Base-by-base conservation (phyloP, 164 flowering plant species). In the Macadamia integrifolia region DNA sequence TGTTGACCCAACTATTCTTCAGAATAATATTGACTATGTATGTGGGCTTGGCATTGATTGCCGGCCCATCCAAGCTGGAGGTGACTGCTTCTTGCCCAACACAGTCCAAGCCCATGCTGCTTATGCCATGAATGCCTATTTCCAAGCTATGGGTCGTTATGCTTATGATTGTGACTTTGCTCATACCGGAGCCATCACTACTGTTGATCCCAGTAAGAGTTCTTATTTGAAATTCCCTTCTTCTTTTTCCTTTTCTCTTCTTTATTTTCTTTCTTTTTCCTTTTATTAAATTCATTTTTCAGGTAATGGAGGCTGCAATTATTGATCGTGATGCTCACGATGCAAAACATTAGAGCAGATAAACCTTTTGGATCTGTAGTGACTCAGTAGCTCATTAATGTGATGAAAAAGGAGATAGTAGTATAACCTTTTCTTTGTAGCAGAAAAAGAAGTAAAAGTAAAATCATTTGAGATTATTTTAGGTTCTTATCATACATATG, bases 71-170 rank as follows among this genome's bases (percentile, higher is more conserved):
- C 78, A 82, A 70, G 75, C 65, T 18, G 81, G 76, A 12, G 87
- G 90, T 3, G 52, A 76, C 2, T 87, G 93, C 74, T 88, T 85
- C 67, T 10, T 62, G 0, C 93, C 89, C 0, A 72, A 88, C 68
- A 81, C 85, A 0, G 80, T 84, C 28, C 77, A 72, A 35, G 86
- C 85, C n/a, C 90, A 86, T 69, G 88, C 93, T 4, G 86, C 90
- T 2, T 87, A 76, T 68, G 88, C 89, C 73, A 88, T 90, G 91
- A 87, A 90, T 66, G 75, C 63, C 1, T 90, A 84, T 72, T 90
- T 78, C 63, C 90, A 88, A 68, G 71, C 80, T 5, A 74, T 52
- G 31, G 88, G 82, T n/a, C 73, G 56, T 60, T 62, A 81, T 31
- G 76, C 71, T 0, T 79, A 66, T 46, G 82, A 80, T 28, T 89